Base-by-base conservation (phyloP, 345 rosid species). In the Raphanus sativus region DNA sequence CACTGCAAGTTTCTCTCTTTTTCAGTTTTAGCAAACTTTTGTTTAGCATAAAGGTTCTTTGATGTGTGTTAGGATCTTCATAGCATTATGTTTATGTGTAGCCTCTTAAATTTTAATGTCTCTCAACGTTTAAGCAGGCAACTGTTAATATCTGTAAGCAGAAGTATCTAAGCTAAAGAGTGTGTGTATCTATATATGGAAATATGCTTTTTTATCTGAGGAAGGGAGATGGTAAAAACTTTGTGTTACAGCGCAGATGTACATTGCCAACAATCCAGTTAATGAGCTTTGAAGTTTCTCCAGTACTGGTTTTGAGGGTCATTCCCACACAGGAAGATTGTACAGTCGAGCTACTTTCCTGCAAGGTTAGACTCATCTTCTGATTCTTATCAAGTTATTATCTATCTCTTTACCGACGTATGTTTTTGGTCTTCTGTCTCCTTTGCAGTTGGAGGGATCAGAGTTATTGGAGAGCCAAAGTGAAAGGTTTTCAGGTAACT, bases 321-420 rank as follows among this genome's bases (percentile, higher is more conserved):
- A 84, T 85, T 75, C 87, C 91, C 16, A 81, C 93, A 16, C 66
- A 77, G 55, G 80, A 83, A 70, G 83, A 85, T 75, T 92, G 98
- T 82, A 85, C 80, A 32, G 90, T 92, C 9, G 91, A 89, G 85
- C 75, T 92, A 80, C 87, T 92, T 69, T 89, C 90, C 77, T 92
- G 94, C 83, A 89, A 88, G 98, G 98, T 92, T 59, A 52, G 50
- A 17, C 16, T 8, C 55, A 4, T 1, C 4, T 55, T 25, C 24
- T 3, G 5, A 4, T 7, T 52, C 45, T 69, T 52, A 8, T 34
- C 9, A 8, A 48, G 11, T 42, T n/a, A n/a, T n/a, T 21, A 30
- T 75, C 67, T 3, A 24, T 55, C 11, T 6, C 50, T n/a, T 3
- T 55, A 15, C 63, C 0, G 2, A 74, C 9, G 0, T 13, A 65